These are phyloP conservation scores for Scytalidium lignicola DNA, from an alignment of 2,329 filamentous ascomycete genomes.

Conservation along the genomic window DNA sequence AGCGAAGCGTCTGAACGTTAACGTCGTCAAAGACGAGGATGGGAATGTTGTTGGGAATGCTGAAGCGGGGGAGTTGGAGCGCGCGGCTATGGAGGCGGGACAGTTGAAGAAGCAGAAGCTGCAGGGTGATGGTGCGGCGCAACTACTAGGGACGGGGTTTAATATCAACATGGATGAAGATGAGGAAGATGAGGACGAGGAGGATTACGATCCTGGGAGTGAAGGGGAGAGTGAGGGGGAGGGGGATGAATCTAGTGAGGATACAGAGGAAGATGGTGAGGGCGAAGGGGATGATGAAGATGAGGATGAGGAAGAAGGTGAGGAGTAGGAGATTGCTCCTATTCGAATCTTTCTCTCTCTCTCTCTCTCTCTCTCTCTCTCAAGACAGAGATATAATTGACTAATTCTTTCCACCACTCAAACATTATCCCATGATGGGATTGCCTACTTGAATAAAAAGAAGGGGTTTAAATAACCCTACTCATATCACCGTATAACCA, in stretches of 20 bases:
- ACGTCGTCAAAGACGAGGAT: slow-evolving; percentile 37
- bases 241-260: slow-evolving; percentile 36
- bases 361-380: no score
- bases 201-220: slow-evolving; percentile 55
- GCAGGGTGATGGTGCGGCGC: slow-evolving; percentile 22
- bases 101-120: slow-evolving; percentile 12
- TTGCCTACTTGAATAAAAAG: no score
- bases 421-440: no score
- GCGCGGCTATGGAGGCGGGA: slow-evolving; percentile 28
- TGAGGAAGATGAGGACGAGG: slow-evolving; percentile 59
- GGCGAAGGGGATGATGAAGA: slow-evolving; percentile 26
- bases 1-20: slow-evolving; percentile 57
- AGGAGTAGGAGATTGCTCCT: no score
- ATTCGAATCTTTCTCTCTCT: no score
- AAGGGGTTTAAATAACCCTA: no score
- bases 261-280: slow-evolving; percentile 48
- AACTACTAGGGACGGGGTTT: slow-evolving; percentile 26
- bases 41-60: slow-evolving; percentile 34
- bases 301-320: neutral
- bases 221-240: slow-evolving; percentile 54
- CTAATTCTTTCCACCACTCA: no score
- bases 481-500: no score
- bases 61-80: slow-evolving; percentile 28
- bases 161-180: slow-evolving; percentile 46
- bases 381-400: no score